Conservation (phyloP, 1,284 basidiomycete genomes). For the Mycena sp. region DNA sequence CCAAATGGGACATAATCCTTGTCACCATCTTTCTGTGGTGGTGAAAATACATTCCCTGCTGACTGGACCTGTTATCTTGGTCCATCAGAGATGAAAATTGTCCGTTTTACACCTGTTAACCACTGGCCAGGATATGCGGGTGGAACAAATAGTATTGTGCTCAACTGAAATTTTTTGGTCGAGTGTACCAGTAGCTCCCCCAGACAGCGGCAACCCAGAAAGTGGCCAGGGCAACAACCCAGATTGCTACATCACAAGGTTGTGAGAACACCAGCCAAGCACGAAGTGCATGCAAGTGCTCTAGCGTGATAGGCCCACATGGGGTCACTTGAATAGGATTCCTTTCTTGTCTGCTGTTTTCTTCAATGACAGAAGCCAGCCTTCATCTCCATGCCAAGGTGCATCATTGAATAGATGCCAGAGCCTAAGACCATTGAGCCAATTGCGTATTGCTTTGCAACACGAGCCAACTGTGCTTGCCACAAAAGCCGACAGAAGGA, state of each 20-base stretch:
- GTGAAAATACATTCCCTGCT: slow-evolving; percentile 29
- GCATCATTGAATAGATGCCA: slow-evolving; percentile 6
- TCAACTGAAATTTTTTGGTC: not conserved
- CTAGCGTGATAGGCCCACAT: not conserved
- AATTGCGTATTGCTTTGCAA: not conserved
- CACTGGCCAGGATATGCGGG: too few relatives aligned
- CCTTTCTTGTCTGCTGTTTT: too few relatives aligned
- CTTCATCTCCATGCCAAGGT: too few relatives aligned
- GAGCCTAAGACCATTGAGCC: not conserved
- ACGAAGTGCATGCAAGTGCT: slow-evolving; percentile 12
- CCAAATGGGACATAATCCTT: slow-evolving; percentile 30
- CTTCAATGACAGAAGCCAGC: too few relatives aligned
- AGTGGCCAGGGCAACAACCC: not conserved
- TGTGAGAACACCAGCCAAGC: too few relatives aligned
- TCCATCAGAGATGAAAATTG: not conserved
- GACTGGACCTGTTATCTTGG: not conserved
- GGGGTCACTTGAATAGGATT: slow-evolving; percentile 2
- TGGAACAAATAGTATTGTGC: not conserved
- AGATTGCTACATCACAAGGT: slow-evolving; percentile 18
- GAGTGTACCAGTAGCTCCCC: slow-evolving; percentile 3
- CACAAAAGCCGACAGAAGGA: too few relatives aligned
- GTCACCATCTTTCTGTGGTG: slow-evolving; percentile 9
- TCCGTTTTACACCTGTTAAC: not conserved
- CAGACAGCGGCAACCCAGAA: slow-evolving; percentile 10
- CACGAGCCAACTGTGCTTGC: too few relatives aligned